phyloP scores from a whole-genome alignment of 805 yeast species.

The Maudiozyma serrabonitensis region DNA sequence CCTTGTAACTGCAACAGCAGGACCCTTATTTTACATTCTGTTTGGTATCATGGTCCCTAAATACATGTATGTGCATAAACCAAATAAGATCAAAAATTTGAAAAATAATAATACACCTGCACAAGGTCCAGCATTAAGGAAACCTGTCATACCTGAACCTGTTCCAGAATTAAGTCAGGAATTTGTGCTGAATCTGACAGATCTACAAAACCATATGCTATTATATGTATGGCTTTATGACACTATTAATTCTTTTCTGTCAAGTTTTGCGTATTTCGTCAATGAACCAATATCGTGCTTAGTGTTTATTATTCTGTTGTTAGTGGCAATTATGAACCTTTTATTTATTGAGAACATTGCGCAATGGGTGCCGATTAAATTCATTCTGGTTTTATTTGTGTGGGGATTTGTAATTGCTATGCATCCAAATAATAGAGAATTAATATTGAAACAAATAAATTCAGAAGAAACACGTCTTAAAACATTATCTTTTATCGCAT shows the following conservation, averaged over 20 bases:
- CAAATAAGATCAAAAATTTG: conserved; percentile 35
- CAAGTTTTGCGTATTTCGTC: conserved; percentile 51
- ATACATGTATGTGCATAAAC: conserved; percentile 52
- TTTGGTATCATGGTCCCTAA: conserved; percentile 59
- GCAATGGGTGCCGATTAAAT: conserved; percentile 30
- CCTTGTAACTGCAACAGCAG: conserved; percentile 35
- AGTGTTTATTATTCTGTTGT: conserved; percentile 35
- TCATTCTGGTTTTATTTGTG: conserved; percentile 29
- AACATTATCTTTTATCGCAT: conserved; percentile 39
- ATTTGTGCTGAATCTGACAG: conserved; percentile 68
- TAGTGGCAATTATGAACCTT: conserved; percentile 25
- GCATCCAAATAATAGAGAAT: conserved; percentile 48
- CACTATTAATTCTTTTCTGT: conserved; percentile 37
- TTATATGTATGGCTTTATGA: conserved; percentile 57
- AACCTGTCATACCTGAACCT: conserved; percentile 51
- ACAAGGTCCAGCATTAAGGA: conserved; percentile 41
- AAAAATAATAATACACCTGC: conserved; percentile 37
- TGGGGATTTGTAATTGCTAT: conserved; percentile 41
- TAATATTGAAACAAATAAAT: conserved; percentile 37
- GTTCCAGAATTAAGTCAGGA: conserved; percentile 73
- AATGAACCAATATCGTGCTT: conserved; percentile 51
- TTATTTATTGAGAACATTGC: conserved; percentile 23
- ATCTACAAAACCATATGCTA: conserved; percentile 72
- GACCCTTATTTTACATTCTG: conserved; percentile 48
- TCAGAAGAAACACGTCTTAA: conserved; percentile 58